Percentiles rank a stretch among this genome's conserved stretches.
Conservation (phyloP, 495 filamentous ascomycete genomes). For the Aspergillus bridgeri region DNA sequence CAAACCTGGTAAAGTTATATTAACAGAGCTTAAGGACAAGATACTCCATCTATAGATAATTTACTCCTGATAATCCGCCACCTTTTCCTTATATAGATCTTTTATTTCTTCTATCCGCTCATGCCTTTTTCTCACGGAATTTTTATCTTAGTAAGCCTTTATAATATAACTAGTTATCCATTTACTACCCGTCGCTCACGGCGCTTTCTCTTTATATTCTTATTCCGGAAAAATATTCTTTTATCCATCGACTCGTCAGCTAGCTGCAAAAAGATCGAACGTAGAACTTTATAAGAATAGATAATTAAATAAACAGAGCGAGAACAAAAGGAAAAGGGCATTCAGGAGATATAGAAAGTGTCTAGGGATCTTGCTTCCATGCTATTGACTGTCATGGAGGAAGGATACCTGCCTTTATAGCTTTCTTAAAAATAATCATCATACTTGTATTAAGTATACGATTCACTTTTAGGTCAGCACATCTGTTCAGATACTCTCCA, state of each 20-base stretch:
- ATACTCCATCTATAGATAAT: not conserved
- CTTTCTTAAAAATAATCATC: not conserved
- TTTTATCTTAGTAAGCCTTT: no score
- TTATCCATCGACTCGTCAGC: not conserved
- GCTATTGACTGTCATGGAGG: slow-evolving; percentile 3
- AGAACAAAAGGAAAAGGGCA: no score
- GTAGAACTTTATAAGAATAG: not conserved
- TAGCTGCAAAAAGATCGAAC: not conserved
- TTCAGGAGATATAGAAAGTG: not conserved
- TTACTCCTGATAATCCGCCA: not conserved
- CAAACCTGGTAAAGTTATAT: not conserved
- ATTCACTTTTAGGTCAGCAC: slow-evolving; percentile 3
- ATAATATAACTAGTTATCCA: no score
- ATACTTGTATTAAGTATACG: slow-evolving; percentile 2
- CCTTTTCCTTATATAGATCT: not conserved
- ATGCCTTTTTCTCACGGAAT: not conserved
- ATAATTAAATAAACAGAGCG: not conserved
- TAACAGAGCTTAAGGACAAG: not conserved
- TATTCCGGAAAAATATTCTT: not conserved
- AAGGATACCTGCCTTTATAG: no score
- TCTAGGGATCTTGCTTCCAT: slow-evolving; percentile 5
- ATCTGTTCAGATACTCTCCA: slow-evolving; percentile 1
- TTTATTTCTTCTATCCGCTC: not conserved
- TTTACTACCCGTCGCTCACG: no score
- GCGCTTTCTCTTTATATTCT: not conserved